A percentile compares a stretch with the other conserved stretches of the same genome.
Evolutionary conservation across 805 yeast genomes (phyloP).

Genomic region (Candida koratica): DNA sequence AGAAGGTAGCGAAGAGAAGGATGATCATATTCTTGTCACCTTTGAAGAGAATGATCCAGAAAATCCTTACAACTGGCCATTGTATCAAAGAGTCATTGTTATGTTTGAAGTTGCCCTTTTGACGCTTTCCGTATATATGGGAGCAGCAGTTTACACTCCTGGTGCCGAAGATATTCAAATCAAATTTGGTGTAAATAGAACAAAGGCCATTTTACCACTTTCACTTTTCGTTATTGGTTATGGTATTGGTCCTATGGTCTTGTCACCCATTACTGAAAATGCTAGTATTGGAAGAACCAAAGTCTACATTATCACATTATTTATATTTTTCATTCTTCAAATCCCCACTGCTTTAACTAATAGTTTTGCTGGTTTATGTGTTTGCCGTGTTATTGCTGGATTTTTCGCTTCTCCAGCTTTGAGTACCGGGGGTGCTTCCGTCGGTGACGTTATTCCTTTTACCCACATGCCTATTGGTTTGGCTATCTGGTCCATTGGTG

Average conservation of each 20-base stretch:
- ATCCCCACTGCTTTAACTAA: constrained; percentile 53
- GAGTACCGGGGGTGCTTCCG: constrained; percentile 56
- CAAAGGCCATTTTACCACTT: constrained; percentile 48
- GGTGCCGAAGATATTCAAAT: constrained; percentile 41
- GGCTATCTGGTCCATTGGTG: constrained; percentile 51
- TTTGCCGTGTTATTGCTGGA: constrained; percentile 53
- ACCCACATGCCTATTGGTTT: constrained; percentile 45
- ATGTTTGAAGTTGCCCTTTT: constrained; percentile 20
- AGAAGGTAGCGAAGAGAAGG: neutral
- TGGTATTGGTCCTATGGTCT: constrained; percentile 58
- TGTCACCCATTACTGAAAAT: constrained; percentile 58
- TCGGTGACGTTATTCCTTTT: constrained; percentile 45
- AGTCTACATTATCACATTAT: constrained; percentile 45
- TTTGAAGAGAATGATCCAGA: constrained; percentile 51
- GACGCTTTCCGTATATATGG: constrained; percentile 43
- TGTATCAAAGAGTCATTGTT: constrained; percentile 34
- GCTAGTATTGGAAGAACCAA: constrained; percentile 51
- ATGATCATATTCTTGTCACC: constrained; percentile 11
- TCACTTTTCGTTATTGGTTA: constrained; percentile 58
- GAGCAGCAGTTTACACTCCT: constrained; percentile 55
- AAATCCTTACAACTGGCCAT: constrained; percentile 57
- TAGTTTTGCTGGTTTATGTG: constrained; percentile 49
- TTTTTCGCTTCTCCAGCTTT: constrained; percentile 53
- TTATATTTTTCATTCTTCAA: constrained; percentile 50
- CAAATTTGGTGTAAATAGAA: constrained; percentile 37